A percentile compares a stretch with the other conserved stretches of the same genome.
phyloP scores from a whole-genome alignment of 1,139 yeast genomes.

The Geotrichum cucujoidarum region DNA sequence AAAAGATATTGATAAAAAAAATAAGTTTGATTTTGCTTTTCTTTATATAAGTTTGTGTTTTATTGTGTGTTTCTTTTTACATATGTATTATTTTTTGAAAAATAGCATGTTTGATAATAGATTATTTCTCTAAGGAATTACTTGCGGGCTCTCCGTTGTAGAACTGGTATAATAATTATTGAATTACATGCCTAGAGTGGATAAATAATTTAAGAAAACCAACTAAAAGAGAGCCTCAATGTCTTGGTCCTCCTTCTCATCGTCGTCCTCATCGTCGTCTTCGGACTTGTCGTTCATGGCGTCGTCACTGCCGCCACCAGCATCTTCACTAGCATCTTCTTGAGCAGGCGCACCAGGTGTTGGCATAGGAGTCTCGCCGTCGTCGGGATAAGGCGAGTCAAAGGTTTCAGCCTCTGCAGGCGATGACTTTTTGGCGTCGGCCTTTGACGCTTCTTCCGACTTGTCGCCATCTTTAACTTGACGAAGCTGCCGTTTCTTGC shows the following conservation, averaged over 20 bases:
- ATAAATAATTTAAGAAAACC: too few species aligned
- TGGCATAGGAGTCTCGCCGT: neutral
- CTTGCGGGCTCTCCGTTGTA: too few species aligned
- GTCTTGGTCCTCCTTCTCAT: constrained; percentile 42
- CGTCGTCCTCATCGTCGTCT: constrained; percentile 38
- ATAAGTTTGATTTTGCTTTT: neutral
- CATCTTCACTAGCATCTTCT: constrained; percentile 29
- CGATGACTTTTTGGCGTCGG: neutral
- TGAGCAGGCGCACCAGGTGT: constrained; percentile 28
- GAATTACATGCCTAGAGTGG: too few species aligned
- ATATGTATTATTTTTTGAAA: neutral
- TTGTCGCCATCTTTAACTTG: constrained; percentile 28
- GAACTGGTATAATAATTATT: too few species aligned
- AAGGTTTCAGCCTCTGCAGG: neutral
- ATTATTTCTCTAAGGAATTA: neutral
- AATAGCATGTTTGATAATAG: neutral
- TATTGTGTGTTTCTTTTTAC: neutral
- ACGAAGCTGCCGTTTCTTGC: constrained; percentile 67
- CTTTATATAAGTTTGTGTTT: neutral
- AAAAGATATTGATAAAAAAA: neutral
- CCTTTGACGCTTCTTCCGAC: constrained; percentile 23
- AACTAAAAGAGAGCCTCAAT: constrained; percentile 42
- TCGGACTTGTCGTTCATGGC: constrained; percentile 32
- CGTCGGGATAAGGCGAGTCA: neutral
- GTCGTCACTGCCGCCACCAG: neutral